Evolutionary conservation across 805 yeast genomes (phyloP).

Genomic region (Kluyveromyces dobzhanskii): DNA sequence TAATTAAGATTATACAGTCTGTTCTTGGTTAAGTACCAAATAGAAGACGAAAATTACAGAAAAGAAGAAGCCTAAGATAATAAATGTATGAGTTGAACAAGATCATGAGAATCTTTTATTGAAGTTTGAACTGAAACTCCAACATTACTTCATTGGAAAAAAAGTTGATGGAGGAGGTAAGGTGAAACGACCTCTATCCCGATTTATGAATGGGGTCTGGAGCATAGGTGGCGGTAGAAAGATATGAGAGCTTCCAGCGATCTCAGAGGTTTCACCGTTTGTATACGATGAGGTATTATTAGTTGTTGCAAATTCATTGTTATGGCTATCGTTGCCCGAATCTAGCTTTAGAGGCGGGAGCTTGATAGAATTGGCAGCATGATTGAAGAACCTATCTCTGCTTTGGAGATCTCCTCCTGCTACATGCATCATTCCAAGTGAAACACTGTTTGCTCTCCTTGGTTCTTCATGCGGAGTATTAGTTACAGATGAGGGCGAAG

Average conservation of each 20-base stretch:
- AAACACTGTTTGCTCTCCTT: background rate
- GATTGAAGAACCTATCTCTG: no score
- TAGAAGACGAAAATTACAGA: no score
- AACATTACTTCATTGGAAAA: background rate
- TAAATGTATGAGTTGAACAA: no score
- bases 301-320: no score
- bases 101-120: no score
- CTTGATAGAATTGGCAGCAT: background rate
- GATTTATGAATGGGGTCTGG: background rate
- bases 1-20: no score
- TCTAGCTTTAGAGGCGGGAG: background rate
- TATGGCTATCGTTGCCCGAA: no score
- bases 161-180: constrained; percentile 5
- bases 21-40: no score
- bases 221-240: constrained; percentile 3
- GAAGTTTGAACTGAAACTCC: no score
- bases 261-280: background rate
- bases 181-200: background rate
- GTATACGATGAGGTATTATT: no score
- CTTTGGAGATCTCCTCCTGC: background rate
- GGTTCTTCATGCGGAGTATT: background rate
- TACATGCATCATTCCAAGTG: background rate
- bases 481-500: background rate
- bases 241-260: constrained; percentile 2
- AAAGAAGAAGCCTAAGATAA: no score